Evolutionary conservation across 352 stramenopile species (phyloP), one percentile per base, ranked within the genome.

Genomic region (Globisporangium iwayamae): DNA sequence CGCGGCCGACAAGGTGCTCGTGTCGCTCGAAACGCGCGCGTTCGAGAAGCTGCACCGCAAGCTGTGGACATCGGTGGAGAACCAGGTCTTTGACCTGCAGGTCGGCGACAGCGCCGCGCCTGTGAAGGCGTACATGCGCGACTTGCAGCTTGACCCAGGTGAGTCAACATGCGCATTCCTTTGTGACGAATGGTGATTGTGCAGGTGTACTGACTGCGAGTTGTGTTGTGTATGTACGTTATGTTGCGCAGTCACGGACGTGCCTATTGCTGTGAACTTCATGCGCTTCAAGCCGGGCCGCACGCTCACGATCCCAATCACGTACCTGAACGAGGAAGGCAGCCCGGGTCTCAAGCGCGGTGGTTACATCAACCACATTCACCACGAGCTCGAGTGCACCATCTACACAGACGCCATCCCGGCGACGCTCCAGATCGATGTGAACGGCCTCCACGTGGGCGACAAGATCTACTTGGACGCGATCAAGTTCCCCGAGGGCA

Each of bases 281-380:
- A 72, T 97, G 50, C 84, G 95, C 41, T 98, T 96, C 73, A 91
- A 96, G 70, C 83, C 93, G 6, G 89, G 85, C 18, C 87, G 94
- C 70, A 92, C 87, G 43, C 83, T 98, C 34, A 85, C 85, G 43
- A 96, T 98, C 65, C 95, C 95, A 32, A 85, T 98, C 63, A 85
- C 76, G 56, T 96, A 96, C 70, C 67, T 98, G 63, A 98, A 98
- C 67, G 81, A 97, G 60, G 94, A 98, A 81, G 88, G 94, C 55
- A 96, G 80, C 39, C 91, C 90, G 13, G 93, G 92, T n/a, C 85
- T 98, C 73, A 98, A 98, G 79, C 85, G 91, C 36, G 93, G 94
- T 66, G 93, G 93, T 41, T 98, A 94, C 70, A 97, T 98, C 70
- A 96, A 94, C 79, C 80, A 93, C 77, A 93, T 96, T 59, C 66